Evolutionary conservation across 805 yeast species (phyloP), one percentile per base, ranked within the genome.

Genomic region (Sungouiozyma intestinalis): DNA sequence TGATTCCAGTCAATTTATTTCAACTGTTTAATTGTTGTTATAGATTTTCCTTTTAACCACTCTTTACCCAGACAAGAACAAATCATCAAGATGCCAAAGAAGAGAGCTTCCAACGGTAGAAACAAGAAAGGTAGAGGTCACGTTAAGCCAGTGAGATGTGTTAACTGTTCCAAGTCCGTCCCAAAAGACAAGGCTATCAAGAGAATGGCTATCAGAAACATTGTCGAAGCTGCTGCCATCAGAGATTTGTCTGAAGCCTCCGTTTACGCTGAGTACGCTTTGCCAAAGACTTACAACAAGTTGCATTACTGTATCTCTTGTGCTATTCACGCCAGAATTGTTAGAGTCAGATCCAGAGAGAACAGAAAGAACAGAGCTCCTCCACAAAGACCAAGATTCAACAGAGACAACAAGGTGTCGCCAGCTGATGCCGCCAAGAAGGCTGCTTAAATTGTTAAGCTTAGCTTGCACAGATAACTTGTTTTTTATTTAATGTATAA

Each of bases 41-140:
- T 24, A 24, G 6, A 6, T 24, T 24, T 24, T 24, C 9, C 29
- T 24, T 7, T 24, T 24, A 11, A 7, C 11, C 11, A 24, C 29
- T 11, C 29, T 7, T 7, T 11, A 24, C 6, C 6, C 11, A 24
- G 11, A 24, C 6, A 7, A 24, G 11, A 7, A 24, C 11, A 24
- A 11, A 24, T 7, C 29, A 24, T 45, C 43, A 80, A 72, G 57
- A 92, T 92, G 99, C 97, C 98, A 76, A 92, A 92, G 86, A 92
- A 92, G 97, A 90, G 99, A 88, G 87, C 97, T 74, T 87, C 97
- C 92, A 87, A 88, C 97, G 99, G 99, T 82, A 90, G 99, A 81
- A 92, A 92, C 94, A 92, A 92, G 94, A 88, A 87, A 79, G 97
- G 97, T 72, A 92, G 99, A 86, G 99, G 99, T 72, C 97, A 92